Evolutionary conservation across 1,284 basidiomycete genomes (phyloP).

Genomic region (Athelia psychrophila): DNA sequence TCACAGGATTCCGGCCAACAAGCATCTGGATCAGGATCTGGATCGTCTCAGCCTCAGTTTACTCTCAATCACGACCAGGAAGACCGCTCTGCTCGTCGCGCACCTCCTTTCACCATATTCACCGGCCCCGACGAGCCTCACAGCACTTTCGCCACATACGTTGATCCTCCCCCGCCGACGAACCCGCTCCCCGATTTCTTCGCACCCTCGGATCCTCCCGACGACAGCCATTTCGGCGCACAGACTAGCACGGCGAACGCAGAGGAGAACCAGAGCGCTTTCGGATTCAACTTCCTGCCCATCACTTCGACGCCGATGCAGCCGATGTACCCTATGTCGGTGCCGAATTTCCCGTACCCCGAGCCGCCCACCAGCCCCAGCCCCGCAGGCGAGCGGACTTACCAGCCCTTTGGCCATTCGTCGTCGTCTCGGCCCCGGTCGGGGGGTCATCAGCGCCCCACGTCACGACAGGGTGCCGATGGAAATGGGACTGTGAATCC

Average conservation of each 20-base stretch:
- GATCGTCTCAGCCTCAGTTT: not conserved
- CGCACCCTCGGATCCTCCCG: slow-evolving; percentile 32
- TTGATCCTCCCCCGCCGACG: slow-evolving; percentile 45
- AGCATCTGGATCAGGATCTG: slow-evolving; percentile 6
- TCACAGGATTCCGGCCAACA: slow-evolving; percentile 8
- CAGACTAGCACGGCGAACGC: slow-evolving; percentile 43
- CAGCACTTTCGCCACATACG: slow-evolving; percentile 18
- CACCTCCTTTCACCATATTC: slow-evolving; percentile 40
- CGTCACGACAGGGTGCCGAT: not conserved
- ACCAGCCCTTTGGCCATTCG: slow-evolving; percentile 9
- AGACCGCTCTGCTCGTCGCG: slow-evolving; percentile 8
- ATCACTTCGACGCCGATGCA: slow-evolving; percentile 51
- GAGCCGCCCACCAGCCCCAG: slow-evolving; percentile 71
- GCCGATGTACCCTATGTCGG: slow-evolving; percentile 29
- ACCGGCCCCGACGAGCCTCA: slow-evolving; percentile 34
- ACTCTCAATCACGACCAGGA: slow-evolving; percentile 1
- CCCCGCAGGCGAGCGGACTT: slow-evolving; percentile 37
- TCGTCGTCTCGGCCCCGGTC: slow-evolving; percentile 19
- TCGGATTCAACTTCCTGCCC: slow-evolving; percentile 53
- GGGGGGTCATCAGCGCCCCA: not conserved
- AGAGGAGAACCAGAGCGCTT: slow-evolving; percentile 49
- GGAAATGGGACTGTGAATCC: slow-evolving; percentile 30
- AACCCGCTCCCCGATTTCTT: slow-evolving; percentile 52
- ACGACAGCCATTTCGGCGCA: slow-evolving; percentile 20
- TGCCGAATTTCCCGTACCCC: slow-evolving; percentile 58